Conservation (phyloP, 1,139 yeast species). For the Hansenula sp. region DNA sequence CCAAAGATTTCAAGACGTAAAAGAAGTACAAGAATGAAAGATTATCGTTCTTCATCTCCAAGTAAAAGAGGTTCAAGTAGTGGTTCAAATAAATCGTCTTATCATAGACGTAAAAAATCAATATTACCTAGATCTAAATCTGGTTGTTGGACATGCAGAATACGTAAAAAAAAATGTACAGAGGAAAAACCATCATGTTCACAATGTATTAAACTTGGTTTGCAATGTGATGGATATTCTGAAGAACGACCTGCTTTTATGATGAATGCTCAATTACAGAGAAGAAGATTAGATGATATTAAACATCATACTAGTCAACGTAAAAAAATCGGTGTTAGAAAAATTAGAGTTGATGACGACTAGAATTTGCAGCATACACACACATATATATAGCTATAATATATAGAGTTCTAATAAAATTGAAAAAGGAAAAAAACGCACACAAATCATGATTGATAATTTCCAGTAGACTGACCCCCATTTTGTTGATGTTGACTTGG, state of each 20-base stretch:
- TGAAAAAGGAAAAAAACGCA: no score
- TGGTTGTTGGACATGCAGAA: constrained; percentile 70
- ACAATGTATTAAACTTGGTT: constrained; percentile 47
- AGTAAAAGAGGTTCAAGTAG: background rate
- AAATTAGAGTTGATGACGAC: constrained; percentile 1
- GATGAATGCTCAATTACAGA: constrained; percentile 35
- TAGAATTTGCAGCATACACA: no score
- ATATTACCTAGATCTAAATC: constrained; percentile 42
- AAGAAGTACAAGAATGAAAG: background rate
- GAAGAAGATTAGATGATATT: constrained; percentile 45
- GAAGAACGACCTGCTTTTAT: constrained; percentile 50
- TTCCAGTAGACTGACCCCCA: no score
- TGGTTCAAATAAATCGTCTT: constrained; percentile 3
- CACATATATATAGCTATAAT: background rate
- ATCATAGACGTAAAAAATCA: constrained; percentile 10
- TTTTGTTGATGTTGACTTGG: constrained; percentile 4
- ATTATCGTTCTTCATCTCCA: background rate
- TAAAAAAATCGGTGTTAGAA: constrained; percentile 17
- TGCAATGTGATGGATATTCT: constrained; percentile 49
- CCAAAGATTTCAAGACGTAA: background rate
- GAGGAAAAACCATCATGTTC: constrained; percentile 55
- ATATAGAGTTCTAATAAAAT: background rate
- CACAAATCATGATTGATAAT: no score
- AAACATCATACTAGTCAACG: constrained; percentile 34
- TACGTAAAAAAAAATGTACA: constrained; percentile 61